phyloP scores from a whole-genome alignment of 208 protist species.

The Leishmania mexicana region DNA sequence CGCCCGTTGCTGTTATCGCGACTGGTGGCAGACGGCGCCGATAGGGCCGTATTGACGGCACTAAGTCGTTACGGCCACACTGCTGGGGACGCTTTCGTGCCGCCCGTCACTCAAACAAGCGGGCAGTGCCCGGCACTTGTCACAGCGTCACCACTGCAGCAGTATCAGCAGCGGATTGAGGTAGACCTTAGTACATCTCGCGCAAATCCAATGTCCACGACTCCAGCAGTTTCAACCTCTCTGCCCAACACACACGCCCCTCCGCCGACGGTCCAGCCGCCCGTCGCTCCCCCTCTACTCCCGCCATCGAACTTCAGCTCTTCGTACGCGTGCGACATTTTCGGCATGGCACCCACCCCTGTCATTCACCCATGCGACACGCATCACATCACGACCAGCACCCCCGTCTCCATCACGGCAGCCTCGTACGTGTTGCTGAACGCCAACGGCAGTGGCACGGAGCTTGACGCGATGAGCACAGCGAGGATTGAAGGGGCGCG shows the following conservation, averaged over 20 bases:
- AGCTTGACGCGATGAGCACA: conserved; percentile 29
- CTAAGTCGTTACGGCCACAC: conserved; percentile 23
- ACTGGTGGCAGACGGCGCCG: conserved; percentile 18
- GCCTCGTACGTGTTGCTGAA: conserved; percentile 40
- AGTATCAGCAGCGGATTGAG: conserved; percentile 9
- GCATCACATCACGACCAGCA: conserved; percentile 51
- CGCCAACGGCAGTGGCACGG: conserved; percentile 7
- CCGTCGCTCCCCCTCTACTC: neutral
- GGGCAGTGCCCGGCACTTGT: neutral
- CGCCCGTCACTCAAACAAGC: neutral
- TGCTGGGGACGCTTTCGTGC: conserved; percentile 1
- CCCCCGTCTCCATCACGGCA: conserved; percentile 51
- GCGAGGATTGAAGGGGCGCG: conserved; percentile 37
- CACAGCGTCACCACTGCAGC: conserved; percentile 5
- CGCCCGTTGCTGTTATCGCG: conserved; percentile 53
- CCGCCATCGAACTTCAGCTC: neutral
- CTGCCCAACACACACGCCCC: neutral
- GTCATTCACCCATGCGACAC: conserved; percentile 50
- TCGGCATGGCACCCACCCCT: conserved; percentile 45
- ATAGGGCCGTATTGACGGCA: conserved; percentile 21
- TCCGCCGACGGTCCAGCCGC: neutral
- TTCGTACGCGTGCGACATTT: conserved; percentile 1
- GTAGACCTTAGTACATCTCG: conserved; percentile 17
- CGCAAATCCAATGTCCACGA: conserved; percentile 18
- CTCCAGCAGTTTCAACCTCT: neutral